These are phyloP conservation scores for Quercus rubra DNA, from an alignment of 306 rosid genomes.

Conservation along the genomic window DNA sequence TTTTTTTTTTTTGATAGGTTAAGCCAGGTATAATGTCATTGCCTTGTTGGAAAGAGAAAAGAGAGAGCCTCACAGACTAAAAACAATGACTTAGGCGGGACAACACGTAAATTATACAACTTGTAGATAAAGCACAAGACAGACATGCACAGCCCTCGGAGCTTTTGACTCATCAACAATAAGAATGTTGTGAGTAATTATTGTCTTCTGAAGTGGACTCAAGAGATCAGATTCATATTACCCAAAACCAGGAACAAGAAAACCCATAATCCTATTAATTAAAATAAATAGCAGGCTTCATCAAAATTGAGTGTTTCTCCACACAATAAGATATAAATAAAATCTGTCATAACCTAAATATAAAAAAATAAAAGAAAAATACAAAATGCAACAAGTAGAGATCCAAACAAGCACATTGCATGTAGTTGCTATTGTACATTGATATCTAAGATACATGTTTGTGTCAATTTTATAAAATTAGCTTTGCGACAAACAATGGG, in stretches of 20 bases:
- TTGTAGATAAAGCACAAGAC: not conserved
- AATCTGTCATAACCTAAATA: not conserved
- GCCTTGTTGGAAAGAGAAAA: not conserved
- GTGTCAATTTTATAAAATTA: not conserved
- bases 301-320: not conserved
- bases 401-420: not conserved
- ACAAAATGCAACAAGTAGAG: not conserved
- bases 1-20: no score
- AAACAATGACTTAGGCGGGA: not conserved
- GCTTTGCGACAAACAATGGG: not conserved
- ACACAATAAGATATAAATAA: not conserved
- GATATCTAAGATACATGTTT: not conserved
- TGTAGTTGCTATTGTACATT: not conserved
- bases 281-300: not conserved
- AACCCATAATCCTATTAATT: not conserved
- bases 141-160: not conserved
- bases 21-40: not conserved
- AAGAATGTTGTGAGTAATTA: not conserved
- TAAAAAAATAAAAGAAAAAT: not conserved
- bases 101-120: not conserved
- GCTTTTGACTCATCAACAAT: not conserved
- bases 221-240: not conserved
- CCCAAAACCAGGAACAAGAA: not conserved
- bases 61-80: not conserved
- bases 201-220: not conserved